A percentile compares a stretch with the other conserved stretches of the same genome.
phyloP scores from a whole-genome alignment of 1,139 yeast genomes.

The Suhomyces guaymorum region DNA sequence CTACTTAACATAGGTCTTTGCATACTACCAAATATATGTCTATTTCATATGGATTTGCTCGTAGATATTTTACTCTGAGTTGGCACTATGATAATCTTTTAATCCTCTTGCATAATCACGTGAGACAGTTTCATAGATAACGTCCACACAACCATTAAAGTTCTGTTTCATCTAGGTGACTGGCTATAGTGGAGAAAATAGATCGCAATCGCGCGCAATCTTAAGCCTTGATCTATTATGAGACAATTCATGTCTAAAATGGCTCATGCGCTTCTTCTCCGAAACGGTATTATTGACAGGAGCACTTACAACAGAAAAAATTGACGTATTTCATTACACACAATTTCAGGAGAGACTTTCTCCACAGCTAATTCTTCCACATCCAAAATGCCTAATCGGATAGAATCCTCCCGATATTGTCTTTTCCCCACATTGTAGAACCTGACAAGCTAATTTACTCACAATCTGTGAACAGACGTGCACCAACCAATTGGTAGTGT shows the following conservation, averaged over 20 bases:
- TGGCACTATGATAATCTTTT: too few species aligned
- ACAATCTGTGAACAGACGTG: slow-evolving; percentile 5
- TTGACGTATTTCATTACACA: not conserved
- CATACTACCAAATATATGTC: slow-evolving; percentile 3
- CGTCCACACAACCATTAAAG: not conserved
- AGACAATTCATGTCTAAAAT: too few species aligned
- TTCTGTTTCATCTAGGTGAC: not conserved
- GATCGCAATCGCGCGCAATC: too few species aligned
- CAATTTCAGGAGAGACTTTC: too few species aligned
- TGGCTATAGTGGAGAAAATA: not conserved
- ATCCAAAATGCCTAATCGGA: too few species aligned
- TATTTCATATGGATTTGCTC: too few species aligned
- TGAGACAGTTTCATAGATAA: not conserved
- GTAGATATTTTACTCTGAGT: too few species aligned
- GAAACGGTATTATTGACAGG: too few species aligned
- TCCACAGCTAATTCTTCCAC: too few species aligned
- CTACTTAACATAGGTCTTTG: slow-evolving; percentile 3
- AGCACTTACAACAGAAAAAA: too few species aligned
- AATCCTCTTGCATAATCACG: not conserved
- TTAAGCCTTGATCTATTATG: too few species aligned
- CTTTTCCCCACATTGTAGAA: not conserved
- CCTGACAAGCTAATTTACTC: not conserved
- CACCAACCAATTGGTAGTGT: slow-evolving; percentile 8
- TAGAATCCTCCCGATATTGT: not conserved
- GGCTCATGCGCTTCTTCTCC: too few species aligned